Base-by-base conservation (phyloP, 139 green algal species). In the Coelastrella sp. region DNA sequence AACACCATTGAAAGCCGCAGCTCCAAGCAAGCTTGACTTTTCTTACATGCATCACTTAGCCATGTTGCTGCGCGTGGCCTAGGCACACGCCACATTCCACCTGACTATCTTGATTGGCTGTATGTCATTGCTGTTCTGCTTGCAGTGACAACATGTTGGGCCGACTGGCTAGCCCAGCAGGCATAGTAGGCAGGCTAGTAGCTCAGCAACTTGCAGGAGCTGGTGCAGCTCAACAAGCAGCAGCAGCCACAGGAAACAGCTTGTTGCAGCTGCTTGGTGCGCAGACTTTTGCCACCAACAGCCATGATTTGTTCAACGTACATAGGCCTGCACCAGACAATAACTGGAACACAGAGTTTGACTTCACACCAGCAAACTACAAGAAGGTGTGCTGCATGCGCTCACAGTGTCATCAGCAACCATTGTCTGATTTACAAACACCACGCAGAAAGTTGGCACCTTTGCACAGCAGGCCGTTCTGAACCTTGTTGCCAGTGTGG, bases 301-400 rank as follows among this genome's bases (percentile, higher is more conserved):
- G 93, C 88, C 96, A 97, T 76, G 97, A 99, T 89, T 91, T 98
- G 20, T 98, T 99, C 91, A 98, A 98, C 82, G 85, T 95, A 61
- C 97, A 99, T 91, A 94, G 91, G 22, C 90, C 97, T 57, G 91
- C 94, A 17, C 72, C 95, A 0, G 90, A 98, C 73, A 99, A 99
- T 93, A 98, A 98, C 78, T 87, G 88, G 20, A 92, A 94, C 25
- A 98, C 93, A 0, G 83, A 93, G 6, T 99, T 99, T 82, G 97
- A 98, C 84, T 98, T 99, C 89, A 98, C 96, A 6, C 84, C 93
- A 11, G 95, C 86, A 7, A 98, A 98, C 92, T 95, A 96, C 61
- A 93, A 97, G 83, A 92, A 89, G 73, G 95, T 95, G 73, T 58
- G 91, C 20, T 35, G 9, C 68, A 76, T 0, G 19, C 7, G 24